Percentiles rank a stretch among this genome's conserved stretches.
Conservation (phyloP, 140 eudicot genomes). For the Cichorium intybus region DNA sequence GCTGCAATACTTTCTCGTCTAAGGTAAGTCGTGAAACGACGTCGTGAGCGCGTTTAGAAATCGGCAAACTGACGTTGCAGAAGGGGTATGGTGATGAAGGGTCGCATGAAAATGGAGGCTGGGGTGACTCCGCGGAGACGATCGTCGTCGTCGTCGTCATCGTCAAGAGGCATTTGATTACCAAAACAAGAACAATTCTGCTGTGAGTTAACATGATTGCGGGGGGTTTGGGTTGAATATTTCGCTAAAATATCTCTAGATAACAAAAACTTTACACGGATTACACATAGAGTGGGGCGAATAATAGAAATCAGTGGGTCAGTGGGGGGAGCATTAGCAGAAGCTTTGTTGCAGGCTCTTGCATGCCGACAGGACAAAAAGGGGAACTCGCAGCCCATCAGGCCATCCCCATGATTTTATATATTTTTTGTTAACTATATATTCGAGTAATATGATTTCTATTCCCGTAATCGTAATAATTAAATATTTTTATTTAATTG, state of each 20-base stretch:
- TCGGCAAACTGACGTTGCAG: constrained; percentile 35
- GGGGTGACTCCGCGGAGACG: constrained; percentile 9
- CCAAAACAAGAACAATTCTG: background rate
- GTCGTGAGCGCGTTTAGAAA: constrained; percentile 38
- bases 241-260: background rate
- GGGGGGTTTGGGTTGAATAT: background rate
- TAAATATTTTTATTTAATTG: background rate
- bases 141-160: background rate
- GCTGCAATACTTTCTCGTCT: constrained; percentile 55
- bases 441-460: no score
- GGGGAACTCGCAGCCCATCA: background rate
- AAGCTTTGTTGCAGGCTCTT: background rate
- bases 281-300: background rate
- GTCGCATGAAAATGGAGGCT: constrained; percentile 45
- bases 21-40: constrained; percentile 45
- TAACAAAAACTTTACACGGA: background rate
- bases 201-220: background rate
- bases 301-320: background rate
- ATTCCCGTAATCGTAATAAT: background rate
- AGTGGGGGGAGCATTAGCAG: background rate
- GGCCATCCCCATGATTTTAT: background rate
- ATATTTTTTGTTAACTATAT: background rate
- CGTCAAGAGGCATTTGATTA: background rate
- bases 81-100: constrained; percentile 33
- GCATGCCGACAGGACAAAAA: no score